Evolutionary conservation across 2,329 filamentous ascomycete genomes (phyloP).

Genomic region (Diaporthe longicolla): DNA sequence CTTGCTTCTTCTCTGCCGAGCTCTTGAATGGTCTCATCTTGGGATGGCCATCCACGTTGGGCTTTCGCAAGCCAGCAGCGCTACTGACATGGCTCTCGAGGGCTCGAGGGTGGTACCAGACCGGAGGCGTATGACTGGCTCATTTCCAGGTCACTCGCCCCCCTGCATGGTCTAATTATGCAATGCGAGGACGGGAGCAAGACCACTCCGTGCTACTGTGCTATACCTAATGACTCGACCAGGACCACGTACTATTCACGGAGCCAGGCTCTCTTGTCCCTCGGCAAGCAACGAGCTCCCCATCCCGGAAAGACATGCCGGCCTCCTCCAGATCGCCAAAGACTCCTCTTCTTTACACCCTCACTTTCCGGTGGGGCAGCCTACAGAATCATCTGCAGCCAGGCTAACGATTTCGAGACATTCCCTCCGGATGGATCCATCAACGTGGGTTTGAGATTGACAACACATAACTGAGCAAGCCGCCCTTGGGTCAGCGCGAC

Average conservation of each 20-base stretch:
- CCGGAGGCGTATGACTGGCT: neutral
- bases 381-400: neutral
- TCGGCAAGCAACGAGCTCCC: neutral
- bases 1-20: constrained; percentile 6
- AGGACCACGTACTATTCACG: constrained; percentile 5
- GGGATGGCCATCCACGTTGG: neutral
- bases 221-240: neutral
- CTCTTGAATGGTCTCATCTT: neutral
- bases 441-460: constrained; percentile 14
- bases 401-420: constrained; percentile 22
- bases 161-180: constrained; percentile 2
- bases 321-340: neutral
- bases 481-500: neutral
- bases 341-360: neutral
- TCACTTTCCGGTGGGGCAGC: neutral
- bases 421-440: neutral
- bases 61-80: neutral
- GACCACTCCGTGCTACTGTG: too few relatives aligned
- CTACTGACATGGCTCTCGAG: neutral
- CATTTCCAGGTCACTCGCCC: neutral
- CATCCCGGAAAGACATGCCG: neutral
- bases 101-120: too few relatives aligned
- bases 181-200: neutral
- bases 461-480: constrained; percentile 15
- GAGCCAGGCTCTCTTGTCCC: neutral